Conservation (phyloP, 441 rosid genomes). For the Eutrema salsugineum region DNA sequence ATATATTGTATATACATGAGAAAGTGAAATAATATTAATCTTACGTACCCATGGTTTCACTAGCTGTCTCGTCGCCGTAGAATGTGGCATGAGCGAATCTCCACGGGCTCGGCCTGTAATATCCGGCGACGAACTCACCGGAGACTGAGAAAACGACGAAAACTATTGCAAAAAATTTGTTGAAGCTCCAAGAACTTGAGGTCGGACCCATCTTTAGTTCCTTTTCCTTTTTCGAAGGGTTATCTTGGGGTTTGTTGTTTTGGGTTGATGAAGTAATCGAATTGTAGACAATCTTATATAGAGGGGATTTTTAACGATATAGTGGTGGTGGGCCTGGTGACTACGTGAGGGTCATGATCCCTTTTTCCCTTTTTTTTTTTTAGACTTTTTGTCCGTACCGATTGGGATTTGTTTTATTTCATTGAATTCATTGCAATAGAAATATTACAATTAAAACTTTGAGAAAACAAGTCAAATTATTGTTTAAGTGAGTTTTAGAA, state of each 20-base stretch:
- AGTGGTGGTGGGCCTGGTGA: constrained; percentile 12
- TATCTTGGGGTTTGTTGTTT: not conserved
- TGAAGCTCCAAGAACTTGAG: constrained; percentile 38
- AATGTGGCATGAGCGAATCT: constrained; percentile 71
- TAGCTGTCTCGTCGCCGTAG: constrained; percentile 79
- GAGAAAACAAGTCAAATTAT: constrained; percentile 18
- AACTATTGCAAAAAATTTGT: constrained; percentile 20
- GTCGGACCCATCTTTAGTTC: constrained; percentile 38
- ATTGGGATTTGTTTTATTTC: constrained; percentile 16
- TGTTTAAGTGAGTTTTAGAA: constrained; percentile 11
- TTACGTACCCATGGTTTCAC: constrained; percentile 65
- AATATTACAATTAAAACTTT: not conserved
- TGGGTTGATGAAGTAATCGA: constrained; percentile 23
- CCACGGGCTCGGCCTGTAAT: constrained; percentile 58
- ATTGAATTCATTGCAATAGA: not conserved
- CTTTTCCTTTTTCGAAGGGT: not conserved
- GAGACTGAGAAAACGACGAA: constrained; percentile 25
- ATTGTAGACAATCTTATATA: constrained; percentile 19
- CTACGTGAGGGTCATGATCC: constrained; percentile 61
- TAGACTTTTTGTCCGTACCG: constrained; percentile 29
- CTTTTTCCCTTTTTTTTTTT: not conserved
- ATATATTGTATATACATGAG: not conserved
- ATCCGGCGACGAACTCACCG: constrained; percentile 25
- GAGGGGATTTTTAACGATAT: not conserved
- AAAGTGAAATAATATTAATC: not conserved